phyloP scores from a whole-genome alignment of 495 filamentous ascomycete genomes.

The Trichocladium uniseriatum region DNA sequence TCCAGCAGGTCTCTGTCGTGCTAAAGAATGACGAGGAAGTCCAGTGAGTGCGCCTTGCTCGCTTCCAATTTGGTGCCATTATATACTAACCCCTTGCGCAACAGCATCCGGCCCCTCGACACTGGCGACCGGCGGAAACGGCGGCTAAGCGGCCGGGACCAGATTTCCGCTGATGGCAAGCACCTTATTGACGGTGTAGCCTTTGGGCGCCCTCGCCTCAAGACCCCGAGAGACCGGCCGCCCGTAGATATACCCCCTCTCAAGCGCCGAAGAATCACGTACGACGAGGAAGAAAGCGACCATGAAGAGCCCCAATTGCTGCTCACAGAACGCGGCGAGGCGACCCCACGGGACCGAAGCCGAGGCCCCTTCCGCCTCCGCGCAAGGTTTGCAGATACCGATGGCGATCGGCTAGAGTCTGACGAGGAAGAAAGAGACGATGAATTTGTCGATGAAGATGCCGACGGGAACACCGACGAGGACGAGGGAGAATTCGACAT shows the following conservation, averaged over 20 bases:
- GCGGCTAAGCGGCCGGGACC: conserved; percentile 67
- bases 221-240: conserved; percentile 52
- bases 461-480: conserved; percentile 3
- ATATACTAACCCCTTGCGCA: neutral
- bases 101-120: conserved; percentile 72
- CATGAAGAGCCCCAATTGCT: conserved; percentile 24
- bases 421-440: conserved; percentile 17
- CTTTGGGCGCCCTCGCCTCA: conserved; percentile 68
- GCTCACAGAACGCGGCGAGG: conserved; percentile 33
- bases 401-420: conserved; percentile 7
- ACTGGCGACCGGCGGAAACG: conserved; percentile 65
- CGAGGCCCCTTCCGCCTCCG: conserved; percentile 13
- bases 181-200: conserved; percentile 85
- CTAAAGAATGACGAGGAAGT: conserved; percentile 81
- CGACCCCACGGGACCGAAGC: conserved; percentile 24
- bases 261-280: conserved; percentile 55
- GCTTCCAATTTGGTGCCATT: neutral
- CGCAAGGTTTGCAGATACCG: conserved; percentile 12
- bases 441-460: conserved; percentile 18
- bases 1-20: conserved; percentile 57
- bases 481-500: conserved; percentile 11
- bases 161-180: conserved; percentile 71
- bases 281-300: conserved; percentile 27
- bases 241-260: conserved; percentile 62
- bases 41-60: conserved; percentile 45